Base-by-base conservation (phyloP, 495 filamentous ascomycete genomes). In the Lophiotrema nucula region DNA sequence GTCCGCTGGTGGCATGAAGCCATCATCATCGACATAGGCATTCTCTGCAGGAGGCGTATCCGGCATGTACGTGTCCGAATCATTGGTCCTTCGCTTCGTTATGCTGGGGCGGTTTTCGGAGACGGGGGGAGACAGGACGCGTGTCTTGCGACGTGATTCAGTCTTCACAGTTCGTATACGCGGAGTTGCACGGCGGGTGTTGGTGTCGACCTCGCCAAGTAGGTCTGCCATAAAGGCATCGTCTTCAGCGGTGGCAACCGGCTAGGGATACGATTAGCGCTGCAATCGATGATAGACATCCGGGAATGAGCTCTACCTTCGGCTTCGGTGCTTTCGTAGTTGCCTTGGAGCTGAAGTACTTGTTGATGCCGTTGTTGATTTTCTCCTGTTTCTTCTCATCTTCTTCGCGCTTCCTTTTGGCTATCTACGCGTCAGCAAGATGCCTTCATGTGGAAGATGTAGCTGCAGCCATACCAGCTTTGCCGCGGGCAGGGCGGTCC, bases 401-500 rank as follows among this genome's bases (percentile, higher is more conserved):
- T 64, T 97, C 90, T 58, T 96, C 90, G 19, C 87, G 85, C 67
- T 93, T 92, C 56, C 90, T 80, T 71, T 97, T 98, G 51, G 85
- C 85, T 87, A 59, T 55, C n/a, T n/a, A n/a, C n/a, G n/a, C n/a
- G n/a, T n/a, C n/a, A n/a, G n/a, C n/a, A n/a, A n/a, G n/a, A n/a
- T n/a, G n/a, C n/a, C n/a, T n/a, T n/a, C n/a, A n/a, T n/a, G n/a
- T n/a, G n/a, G n/a, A n/a, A n/a, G n/a, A n/a, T n/a, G n/a, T n/a
- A n/a, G n/a, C n/a, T n/a, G 21, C 12, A 10, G 15, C 16, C 70
- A 53, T 65, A 78, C 79, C 81, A 61, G 80, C 83, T 70, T 88
- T 92, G 53, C 87, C 82, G 56, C 80, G 78, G 16, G 79, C 71
- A 13, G 83, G 80, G 45, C 82, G 66, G 49, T 87, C 88, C 18